Evolutionary conservation across 306 rosid genomes (phyloP).

Genomic region (Abrus precatorius): DNA sequence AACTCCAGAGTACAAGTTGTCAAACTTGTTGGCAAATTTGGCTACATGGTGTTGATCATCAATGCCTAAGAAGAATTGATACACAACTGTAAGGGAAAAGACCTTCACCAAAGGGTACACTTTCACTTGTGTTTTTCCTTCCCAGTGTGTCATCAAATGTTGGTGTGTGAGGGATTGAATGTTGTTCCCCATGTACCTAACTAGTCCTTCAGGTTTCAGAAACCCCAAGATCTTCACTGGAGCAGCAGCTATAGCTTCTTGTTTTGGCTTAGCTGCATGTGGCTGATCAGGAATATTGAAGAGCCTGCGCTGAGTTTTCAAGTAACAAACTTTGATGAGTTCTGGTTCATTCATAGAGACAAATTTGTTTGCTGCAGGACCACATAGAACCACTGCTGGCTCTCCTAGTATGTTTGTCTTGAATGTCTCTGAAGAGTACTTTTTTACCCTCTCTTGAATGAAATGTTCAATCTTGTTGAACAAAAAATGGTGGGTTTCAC

Average conservation of each 20-base stretch:
- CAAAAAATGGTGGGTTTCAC: conserved; percentile 63
- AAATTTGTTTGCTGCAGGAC: conserved; percentile 68
- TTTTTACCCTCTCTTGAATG: conserved; percentile 53
- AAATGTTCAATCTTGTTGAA: conserved; percentile 58
- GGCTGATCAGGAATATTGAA: conserved; percentile 47
- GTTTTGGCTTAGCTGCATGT: conserved; percentile 9
- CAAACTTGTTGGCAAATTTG: conserved; percentile 52
- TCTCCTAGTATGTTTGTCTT: conserved; percentile 69
- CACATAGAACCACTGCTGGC: conserved; percentile 65
- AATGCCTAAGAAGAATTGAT: conserved; percentile 60
- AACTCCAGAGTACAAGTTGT: conserved; percentile 57
- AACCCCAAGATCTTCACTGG: conserved; percentile 59
- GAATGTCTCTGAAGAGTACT: conserved; percentile 66
- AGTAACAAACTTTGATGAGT: conserved; percentile 58
- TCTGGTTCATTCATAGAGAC: conserved; percentile 66
- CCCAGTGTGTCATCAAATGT: conserved; percentile 64
- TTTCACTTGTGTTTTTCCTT: conserved; percentile 53
- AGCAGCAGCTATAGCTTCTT: conserved; percentile 28
- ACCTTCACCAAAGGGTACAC: conserved; percentile 61
- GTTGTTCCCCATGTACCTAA: conserved; percentile 57
- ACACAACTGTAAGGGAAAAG: conserved; percentile 57
- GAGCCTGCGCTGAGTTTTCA: conserved; percentile 47
- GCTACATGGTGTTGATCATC: conserved; percentile 52
- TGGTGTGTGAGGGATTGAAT: conserved; percentile 62
- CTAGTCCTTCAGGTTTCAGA: conserved; percentile 70